These are phyloP conservation scores for Arabidopsis hybrid DNA, from an alignment of 441 rosid genomes.

Conservation along the genomic window DNA sequence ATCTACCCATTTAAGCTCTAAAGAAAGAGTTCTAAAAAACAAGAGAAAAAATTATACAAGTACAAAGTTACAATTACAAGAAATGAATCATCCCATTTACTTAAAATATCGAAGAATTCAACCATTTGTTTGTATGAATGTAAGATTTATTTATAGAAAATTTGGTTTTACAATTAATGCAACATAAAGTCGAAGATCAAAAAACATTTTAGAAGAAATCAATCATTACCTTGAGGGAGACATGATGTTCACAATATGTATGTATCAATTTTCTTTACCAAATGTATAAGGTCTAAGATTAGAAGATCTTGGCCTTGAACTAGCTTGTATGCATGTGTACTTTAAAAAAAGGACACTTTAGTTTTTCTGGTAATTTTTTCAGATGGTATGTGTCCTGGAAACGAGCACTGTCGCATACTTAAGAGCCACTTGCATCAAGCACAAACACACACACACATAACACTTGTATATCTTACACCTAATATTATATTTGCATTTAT, in stretches of 20 bases:
- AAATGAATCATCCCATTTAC: background rate
- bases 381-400: background rate
- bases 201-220: background rate
- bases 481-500: background rate
- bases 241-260: background rate
- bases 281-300: background rate
- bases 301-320: background rate
- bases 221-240: slow-evolving; percentile 13
- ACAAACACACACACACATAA: background rate
- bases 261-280: background rate
- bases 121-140: too few relatives aligned
- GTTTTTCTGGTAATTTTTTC: background rate
- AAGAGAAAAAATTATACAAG: too few relatives aligned
- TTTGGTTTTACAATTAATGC: too few relatives aligned
- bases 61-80: too few relatives aligned
- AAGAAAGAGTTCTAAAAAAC: too few relatives aligned
- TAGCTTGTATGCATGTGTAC: background rate
- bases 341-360: too few relatives aligned
- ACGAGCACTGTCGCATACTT: background rate
- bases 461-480: background rate
- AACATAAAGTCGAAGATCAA: too few relatives aligned
- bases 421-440: background rate
- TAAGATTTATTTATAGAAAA: too few relatives aligned
- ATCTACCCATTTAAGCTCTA: background rate
- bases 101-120: background rate